Conservation (phyloP, 2,329 filamentous ascomycete genomes). For the Macrophomina tecta region DNA sequence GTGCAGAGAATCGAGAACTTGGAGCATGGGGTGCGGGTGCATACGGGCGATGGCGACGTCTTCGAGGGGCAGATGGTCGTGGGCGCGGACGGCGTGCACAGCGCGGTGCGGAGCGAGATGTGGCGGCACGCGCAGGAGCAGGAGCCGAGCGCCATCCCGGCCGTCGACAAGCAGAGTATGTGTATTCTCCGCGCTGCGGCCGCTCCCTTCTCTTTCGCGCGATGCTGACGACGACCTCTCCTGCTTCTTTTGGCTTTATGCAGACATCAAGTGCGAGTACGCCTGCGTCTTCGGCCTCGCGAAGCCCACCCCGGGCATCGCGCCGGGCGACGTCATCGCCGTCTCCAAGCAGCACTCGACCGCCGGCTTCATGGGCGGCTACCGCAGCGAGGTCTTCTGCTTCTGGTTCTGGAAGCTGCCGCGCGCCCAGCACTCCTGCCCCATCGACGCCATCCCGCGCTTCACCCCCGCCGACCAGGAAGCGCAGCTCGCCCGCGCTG, state of each 20-base stretch:
- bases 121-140: slow-evolving; percentile 16
- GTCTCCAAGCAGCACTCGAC: not conserved
- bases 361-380: slow-evolving; percentile 9
- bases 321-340: not conserved
- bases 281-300: slow-evolving; percentile 6
- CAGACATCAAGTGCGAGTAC: slow-evolving; percentile 20
- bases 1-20: not conserved
- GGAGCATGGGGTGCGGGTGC: not conserved
- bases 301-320: not conserved
- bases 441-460: slow-evolving; percentile 1
- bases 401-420: slow-evolving; percentile 17
- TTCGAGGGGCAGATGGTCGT: slow-evolving; percentile 18
- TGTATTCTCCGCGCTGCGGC: not conserved
- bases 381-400: not conserved
- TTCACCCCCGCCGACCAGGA: not conserved
- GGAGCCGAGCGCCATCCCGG: slow-evolving; percentile 3
- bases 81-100: slow-evolving; percentile 26
- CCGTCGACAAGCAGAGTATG: slow-evolving; percentile 1
- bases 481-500: not conserved
- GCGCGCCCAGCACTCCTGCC: not conserved
- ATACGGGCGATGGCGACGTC: not conserved
- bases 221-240: too few relatives aligned
- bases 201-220: too few relatives aligned
- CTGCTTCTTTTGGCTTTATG: too few relatives aligned
- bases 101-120: slow-evolving; percentile 25